These are phyloP conservation scores for Veloporphyrellus conicus DNA, from an alignment of 1,284 basidiomycete species.

Conservation along the genomic window DNA sequence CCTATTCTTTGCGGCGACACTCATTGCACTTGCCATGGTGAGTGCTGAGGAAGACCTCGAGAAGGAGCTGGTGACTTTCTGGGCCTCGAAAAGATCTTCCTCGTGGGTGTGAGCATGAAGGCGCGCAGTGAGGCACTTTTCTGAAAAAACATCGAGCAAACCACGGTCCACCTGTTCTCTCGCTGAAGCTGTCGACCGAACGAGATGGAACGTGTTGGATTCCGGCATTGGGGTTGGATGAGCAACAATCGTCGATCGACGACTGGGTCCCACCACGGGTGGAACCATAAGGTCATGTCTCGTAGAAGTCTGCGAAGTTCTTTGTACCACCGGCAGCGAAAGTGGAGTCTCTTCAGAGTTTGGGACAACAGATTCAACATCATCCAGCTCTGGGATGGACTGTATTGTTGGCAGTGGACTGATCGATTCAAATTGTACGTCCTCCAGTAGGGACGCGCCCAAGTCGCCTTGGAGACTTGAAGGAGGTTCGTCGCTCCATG, in stretches of 20 bases:
- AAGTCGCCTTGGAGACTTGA: constrained; percentile 51
- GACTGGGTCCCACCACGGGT: constrained; percentile 36
- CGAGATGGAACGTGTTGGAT: constrained; percentile 59
- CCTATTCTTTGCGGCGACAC: constrained; percentile 51
- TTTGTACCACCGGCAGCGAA: constrained; percentile 5
- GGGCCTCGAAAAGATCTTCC: constrained; percentile 59
- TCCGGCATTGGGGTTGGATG: constrained; percentile 52
- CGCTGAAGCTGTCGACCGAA: constrained; percentile 63
- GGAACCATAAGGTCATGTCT: constrained; percentile 19
- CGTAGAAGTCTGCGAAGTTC: constrained; percentile 7
- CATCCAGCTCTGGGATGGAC: constrained; percentile 55
- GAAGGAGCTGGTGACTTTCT: constrained; percentile 43
- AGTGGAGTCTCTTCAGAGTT: constrained; percentile 4
- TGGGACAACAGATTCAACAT: constrained; percentile 23
- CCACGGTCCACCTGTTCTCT: constrained; percentile 66
- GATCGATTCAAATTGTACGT: constrained; percentile 39
- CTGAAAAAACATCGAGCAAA: constrained; percentile 66
- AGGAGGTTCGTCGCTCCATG: constrained; percentile 57
- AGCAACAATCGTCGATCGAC: constrained; percentile 52
- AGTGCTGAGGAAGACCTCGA: constrained; percentile 47
- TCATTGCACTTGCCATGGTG: constrained; percentile 50
- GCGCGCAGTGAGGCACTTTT: constrained; percentile 57
- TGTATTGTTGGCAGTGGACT: constrained; percentile 53
- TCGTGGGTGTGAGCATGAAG: constrained; percentile 56
- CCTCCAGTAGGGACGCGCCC: constrained; percentile 33